phyloP scores from a whole-genome alignment of 495 filamentous ascomycete species.

The Umbilicaria muhlenbergii region DNA sequence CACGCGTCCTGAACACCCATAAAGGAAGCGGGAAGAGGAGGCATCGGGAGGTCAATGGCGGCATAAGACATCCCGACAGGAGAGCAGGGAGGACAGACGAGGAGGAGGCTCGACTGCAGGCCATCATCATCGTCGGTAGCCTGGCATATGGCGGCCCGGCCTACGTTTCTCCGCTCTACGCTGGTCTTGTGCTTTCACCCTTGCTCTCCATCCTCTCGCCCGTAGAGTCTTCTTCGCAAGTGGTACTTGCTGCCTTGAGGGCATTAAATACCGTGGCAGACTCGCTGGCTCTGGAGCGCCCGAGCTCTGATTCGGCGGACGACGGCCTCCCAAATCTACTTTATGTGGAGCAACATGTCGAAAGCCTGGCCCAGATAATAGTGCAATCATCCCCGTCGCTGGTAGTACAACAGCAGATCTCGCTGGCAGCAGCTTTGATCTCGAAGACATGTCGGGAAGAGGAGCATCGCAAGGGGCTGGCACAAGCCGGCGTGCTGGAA shows the following conservation, averaged over 20 bases:
- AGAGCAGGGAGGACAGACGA: slow-evolving; percentile 26
- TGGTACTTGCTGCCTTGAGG: slow-evolving; percentile 58
- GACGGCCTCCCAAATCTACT: slow-evolving; percentile 44
- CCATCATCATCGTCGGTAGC: slow-evolving; percentile 65
- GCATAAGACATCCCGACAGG: slow-evolving; percentile 9
- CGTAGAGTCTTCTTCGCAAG: slow-evolving; percentile 40
- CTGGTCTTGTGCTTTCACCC: slow-evolving; percentile 43
- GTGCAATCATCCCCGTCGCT: slow-evolving; percentile 34
- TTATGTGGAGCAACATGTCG: slow-evolving; percentile 43
- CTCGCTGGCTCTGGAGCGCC: slow-evolving; percentile 34
- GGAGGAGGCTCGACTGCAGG: slow-evolving; percentile 57
- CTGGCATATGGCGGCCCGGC: slow-evolving; percentile 71
- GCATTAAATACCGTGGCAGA: slow-evolving; percentile 59
- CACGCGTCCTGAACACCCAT: slow-evolving; percentile 36
- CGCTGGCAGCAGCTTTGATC: slow-evolving; percentile 51
- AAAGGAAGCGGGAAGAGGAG: slow-evolving; percentile 23
- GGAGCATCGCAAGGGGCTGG: slow-evolving; percentile 48
- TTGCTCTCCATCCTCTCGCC: slow-evolving; percentile 56
- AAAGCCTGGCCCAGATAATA: slow-evolving; percentile 47
- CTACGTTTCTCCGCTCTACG: slow-evolving; percentile 60
- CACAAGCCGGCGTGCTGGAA: slow-evolving; percentile 61
- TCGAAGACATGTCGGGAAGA: slow-evolving; percentile 52
- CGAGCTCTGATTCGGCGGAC: slow-evolving; percentile 25
- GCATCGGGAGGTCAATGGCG: slow-evolving; percentile 21
- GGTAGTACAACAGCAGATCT: slow-evolving; percentile 48